phyloP scores from a whole-genome alignment of 2,329 filamentous ascomycete genomes.

The Podosphaera leucotricha region DNA sequence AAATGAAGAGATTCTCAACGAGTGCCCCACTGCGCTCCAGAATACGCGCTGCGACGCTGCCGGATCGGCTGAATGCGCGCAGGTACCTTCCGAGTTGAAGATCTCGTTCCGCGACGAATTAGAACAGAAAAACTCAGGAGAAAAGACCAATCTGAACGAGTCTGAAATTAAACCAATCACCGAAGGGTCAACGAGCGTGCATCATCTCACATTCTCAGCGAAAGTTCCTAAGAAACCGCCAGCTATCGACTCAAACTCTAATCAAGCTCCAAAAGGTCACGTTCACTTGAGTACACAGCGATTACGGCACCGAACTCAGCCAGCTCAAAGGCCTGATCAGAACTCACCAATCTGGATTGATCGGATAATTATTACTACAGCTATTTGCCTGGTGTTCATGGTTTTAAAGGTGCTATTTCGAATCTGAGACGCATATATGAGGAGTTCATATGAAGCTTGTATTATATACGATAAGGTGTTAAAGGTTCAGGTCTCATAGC shows the following conservation, averaged over 20 bases:
- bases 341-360: conserved; percentile 56
- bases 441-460: too few relatives aligned
- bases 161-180: background rate
- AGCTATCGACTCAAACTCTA: background rate
- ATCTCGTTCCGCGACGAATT: conserved; percentile 55
- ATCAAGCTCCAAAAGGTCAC: background rate
- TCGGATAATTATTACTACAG: conserved; percentile 49
- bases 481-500: too few relatives aligned
- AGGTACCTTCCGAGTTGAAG: conserved; percentile 27
- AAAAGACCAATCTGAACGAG: conserved; percentile 15
- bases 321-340: conserved; percentile 18
- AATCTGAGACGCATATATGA: too few relatives aligned
- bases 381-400: conserved; percentile 47
- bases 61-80: conserved; percentile 13
- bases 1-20: conserved; percentile 51
- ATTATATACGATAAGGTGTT: too few relatives aligned
- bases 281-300: background rate
- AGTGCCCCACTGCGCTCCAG: conserved; percentile 35
- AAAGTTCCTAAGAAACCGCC: conserved; percentile 1
- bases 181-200: background rate
- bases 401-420: conserved; percentile 28
- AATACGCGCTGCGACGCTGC: conserved; percentile 18
- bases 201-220: conserved; percentile 1
- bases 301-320: conserved; percentile 6
- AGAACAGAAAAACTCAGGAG: conserved; percentile 10